These are phyloP conservation scores for Starmera dryadoides DNA, from an alignment of 805 yeast species.

Conservation along the genomic window DNA sequence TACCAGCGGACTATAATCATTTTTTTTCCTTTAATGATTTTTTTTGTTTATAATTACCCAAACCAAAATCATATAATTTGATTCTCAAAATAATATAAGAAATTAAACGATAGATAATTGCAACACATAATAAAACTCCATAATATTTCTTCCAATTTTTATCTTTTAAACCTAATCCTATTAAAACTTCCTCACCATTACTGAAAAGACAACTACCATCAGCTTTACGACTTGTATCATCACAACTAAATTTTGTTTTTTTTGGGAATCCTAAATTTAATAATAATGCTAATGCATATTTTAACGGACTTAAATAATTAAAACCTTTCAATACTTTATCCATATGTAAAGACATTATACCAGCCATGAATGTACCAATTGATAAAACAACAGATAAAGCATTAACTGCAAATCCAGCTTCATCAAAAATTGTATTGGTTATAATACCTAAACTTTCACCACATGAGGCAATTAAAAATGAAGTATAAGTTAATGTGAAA, in stretches of 20 bases:
- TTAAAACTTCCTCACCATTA: conserved; percentile 50
- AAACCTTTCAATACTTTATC: conserved; percentile 59
- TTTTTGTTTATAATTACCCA: conserved; percentile 4
- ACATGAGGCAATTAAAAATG: conserved; percentile 51
- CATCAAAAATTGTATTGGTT: conserved; percentile 64
- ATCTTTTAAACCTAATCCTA: conserved; percentile 31
- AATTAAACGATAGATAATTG: conserved; percentile 34
- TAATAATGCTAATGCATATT: conserved; percentile 54
- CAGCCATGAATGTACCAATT: conserved; percentile 77
- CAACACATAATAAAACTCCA: conserved; percentile 30
- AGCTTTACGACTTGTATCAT: conserved; percentile 19
- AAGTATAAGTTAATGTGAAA: conserved; percentile 52
- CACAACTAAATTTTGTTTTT: conserved; percentile 45
- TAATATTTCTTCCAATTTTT: conserved; percentile 25
- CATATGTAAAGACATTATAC: conserved; percentile 75
- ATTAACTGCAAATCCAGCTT: conserved; percentile 77
- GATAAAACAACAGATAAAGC: conserved; percentile 59
- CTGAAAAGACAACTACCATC: conserved; percentile 40
- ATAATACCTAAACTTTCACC: conserved; percentile 85
- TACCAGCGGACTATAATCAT: no score
- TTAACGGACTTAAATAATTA: conserved; percentile 73
- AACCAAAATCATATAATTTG: conserved; percentile 13
- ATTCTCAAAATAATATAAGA: conserved; percentile 23
- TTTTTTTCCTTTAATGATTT: no score
- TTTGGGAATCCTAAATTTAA: conserved; percentile 46